A percentile compares a stretch with the other conserved stretches of the same genome.
Conservation (phyloP, 352 stramenopile species). For the Paralagenidium karlingii region DNA sequence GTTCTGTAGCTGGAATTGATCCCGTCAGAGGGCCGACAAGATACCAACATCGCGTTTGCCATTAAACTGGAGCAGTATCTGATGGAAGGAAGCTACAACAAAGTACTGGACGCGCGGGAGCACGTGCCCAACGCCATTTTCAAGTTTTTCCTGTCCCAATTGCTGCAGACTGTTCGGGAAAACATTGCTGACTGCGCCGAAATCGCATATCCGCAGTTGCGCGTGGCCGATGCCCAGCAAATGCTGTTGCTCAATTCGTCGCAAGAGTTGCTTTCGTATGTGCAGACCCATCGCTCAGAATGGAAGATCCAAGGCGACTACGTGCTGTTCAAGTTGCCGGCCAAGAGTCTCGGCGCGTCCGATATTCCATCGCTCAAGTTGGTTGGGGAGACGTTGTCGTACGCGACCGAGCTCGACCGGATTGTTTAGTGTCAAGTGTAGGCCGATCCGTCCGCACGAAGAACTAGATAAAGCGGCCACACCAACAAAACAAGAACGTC, state of each 20-base stretch:
- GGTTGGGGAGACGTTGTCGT: conserved; percentile 90
- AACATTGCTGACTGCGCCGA: conserved; percentile 94
- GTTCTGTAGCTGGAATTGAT: conserved; percentile 75
- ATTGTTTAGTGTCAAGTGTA: no score
- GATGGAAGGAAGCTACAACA: conserved; percentile 91
- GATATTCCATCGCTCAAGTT: conserved; percentile 93
- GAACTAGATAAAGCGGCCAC: no score
- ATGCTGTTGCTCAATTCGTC: conserved; percentile 89
- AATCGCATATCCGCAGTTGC: conserved; percentile 87
- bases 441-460: no score
- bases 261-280: conserved; percentile 75
- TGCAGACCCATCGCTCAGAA: conserved; percentile 81
- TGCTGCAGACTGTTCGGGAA: conserved; percentile 91
- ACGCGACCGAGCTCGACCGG: conserved; percentile 92
- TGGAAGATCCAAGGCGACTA: conserved; percentile 79
- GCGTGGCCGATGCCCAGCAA: conserved; percentile 72
- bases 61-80: conserved; percentile 88
- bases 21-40: conserved; percentile 60
- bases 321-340: conserved; percentile 85
- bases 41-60: conserved; percentile 80
- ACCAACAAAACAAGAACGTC: no score
- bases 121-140: conserved; percentile 88
- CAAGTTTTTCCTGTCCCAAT: conserved; percentile 89
- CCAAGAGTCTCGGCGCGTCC: conserved; percentile 71
- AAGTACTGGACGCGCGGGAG: conserved; percentile 81